Evolutionary conservation across 257 asterid species (phyloP), one percentile per base, ranked within the genome.

Genomic region (Nicotiana tabacum): DNA sequence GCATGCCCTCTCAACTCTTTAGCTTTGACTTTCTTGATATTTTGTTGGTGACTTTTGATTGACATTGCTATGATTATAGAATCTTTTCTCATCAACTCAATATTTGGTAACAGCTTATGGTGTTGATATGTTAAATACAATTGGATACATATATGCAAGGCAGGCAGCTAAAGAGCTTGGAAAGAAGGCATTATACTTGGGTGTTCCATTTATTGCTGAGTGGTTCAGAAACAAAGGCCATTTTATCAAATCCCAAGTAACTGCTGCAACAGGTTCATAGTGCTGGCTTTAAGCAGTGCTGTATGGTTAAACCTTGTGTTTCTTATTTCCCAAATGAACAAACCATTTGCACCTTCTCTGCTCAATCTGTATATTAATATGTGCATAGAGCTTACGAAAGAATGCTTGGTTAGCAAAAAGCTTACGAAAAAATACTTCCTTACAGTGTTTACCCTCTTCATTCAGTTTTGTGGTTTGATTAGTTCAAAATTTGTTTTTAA

Each of bases 201-300:
- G 98, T 11, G 95, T 96, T 81, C 98, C 98, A 81, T 96, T 96
- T 85, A 81, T 96, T 88, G 99, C 98, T 27, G 99, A 96, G 89
- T 96, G 99, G 99, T 94, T 96, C 93, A 90, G 99, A 87, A 93
- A 92, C 89, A 96, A 94, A 93, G 99, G 99, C 78, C 99, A 94
- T 82, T 92, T 90, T 83, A 93, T 96, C 83, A 94, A 94, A 92
- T 96, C 99, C 85, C 99, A 94, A 92, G 98, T 96, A 67, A 96
- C 99, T 65, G 99, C 98, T 69, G 99, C 98, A 78, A 94, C 99
- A 87, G 98, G 98, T 96, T 86, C 70, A 88, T 86, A 48, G 80
- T 70, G 17, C 77, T 62, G 24, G 57, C 51, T 77, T 55, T 32
- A 46, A 61, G 46, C 60, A n/a, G 80, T 62, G 53, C 27, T 82